Evolutionary conservation across 2,329 filamentous ascomycete genomes (phyloP).

Genomic region (Nakataea oryzae): DNA sequence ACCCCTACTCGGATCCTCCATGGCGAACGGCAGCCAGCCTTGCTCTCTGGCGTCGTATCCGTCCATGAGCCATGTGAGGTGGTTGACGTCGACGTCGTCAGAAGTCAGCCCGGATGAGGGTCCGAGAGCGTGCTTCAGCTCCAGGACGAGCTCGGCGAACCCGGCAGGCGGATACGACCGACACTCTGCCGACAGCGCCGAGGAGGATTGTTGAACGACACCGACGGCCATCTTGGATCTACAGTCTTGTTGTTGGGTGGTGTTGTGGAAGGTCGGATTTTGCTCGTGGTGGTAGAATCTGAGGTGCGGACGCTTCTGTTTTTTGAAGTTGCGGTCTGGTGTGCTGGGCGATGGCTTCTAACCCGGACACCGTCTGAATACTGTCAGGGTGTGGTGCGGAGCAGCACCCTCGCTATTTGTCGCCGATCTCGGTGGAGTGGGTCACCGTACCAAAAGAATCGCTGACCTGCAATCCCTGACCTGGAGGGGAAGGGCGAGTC

Average conservation of each 20-base stretch:
- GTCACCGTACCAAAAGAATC: neutral
- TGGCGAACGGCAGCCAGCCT: constrained; percentile 68
- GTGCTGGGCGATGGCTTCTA: neutral
- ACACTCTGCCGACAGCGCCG: constrained; percentile 5
- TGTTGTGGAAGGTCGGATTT: neutral
- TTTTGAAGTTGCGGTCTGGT: neutral
- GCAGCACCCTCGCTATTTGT: neutral
- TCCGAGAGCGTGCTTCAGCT: constrained; percentile 66
- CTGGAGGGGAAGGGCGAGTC: neutral
- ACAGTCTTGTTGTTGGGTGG: neutral
- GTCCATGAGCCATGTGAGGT: constrained; percentile 64
- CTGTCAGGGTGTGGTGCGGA: neutral
- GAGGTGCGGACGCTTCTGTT: neutral
- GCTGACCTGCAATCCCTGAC: neutral
- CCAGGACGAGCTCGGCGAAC: constrained; percentile 62
- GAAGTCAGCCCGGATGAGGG: constrained; percentile 75
- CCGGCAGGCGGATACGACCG: constrained; percentile 18
- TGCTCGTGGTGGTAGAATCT: neutral
- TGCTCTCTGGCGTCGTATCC: constrained; percentile 57
- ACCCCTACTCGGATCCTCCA: constrained; percentile 55
- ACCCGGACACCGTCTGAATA: neutral
- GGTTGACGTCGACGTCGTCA: constrained; percentile 65
- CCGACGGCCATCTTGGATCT: constrained; percentile 15
- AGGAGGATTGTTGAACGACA: constrained; percentile 7
- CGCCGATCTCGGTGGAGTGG: neutral